Evolutionary conservation across 2,329 filamentous ascomycete genomes (phyloP).

Genomic region (Exophiala sp.): DNA sequence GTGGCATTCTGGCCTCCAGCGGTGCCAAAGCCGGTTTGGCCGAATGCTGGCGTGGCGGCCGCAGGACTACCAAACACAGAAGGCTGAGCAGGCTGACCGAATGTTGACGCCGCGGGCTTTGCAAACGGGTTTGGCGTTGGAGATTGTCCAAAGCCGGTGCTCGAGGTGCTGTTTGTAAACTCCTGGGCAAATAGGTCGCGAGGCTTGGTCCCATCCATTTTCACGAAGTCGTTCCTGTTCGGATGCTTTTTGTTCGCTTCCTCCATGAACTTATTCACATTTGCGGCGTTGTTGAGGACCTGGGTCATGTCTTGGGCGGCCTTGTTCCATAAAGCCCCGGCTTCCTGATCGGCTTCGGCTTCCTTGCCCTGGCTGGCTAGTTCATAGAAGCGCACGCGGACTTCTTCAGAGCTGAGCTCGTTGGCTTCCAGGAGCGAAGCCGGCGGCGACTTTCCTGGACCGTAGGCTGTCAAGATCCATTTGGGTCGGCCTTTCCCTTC

Average conservation of each 20-base stretch:
- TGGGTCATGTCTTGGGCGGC: constrained; percentile 66
- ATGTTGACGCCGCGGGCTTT: constrained; percentile 32
- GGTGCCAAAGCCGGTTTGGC: constrained; percentile 24
- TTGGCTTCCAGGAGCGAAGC: constrained; percentile 80
- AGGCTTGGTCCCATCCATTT: constrained; percentile 30
- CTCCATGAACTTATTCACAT: constrained; percentile 64
- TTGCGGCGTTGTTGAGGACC: constrained; percentile 63
- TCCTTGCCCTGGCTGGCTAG: constrained; percentile 54
- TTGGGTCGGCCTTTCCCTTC: constrained; percentile 58
- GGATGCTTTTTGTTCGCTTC: constrained; percentile 64
- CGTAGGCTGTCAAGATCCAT: constrained; percentile 86
- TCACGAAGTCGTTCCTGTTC: constrained; percentile 63
- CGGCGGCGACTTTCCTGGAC: constrained; percentile 68
- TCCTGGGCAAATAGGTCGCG: constrained; percentile 32
- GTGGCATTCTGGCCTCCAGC: constrained; percentile 1
- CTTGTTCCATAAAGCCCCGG: constrained; percentile 54
- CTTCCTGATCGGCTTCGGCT: constrained; percentile 46
- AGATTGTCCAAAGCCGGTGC: constrained; percentile 12
- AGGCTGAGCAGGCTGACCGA: constrained; percentile 37
- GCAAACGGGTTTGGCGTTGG: constrained; percentile 26
- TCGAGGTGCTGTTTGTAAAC: constrained; percentile 26
- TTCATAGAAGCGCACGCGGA: constrained; percentile 66
- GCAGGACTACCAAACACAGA: constrained; percentile 31
- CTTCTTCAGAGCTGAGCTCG: constrained; percentile 85
- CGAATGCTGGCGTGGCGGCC: constrained; percentile 43